Conservation (phyloP, 768 basidiomycete genomes). For the Trametes villosa region DNA sequence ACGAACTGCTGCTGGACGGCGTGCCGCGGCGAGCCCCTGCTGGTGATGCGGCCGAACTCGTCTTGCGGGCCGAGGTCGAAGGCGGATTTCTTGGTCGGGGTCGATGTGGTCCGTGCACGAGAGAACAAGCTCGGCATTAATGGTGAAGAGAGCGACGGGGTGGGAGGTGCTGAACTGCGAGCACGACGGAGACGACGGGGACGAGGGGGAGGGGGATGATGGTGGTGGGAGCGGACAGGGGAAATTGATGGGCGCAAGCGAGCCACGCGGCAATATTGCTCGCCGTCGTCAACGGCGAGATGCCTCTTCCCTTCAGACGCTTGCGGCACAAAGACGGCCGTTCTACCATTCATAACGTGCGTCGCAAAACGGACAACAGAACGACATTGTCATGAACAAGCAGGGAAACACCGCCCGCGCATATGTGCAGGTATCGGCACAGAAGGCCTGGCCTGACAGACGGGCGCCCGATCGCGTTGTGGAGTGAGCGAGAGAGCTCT, state of each 20-base stretch:
- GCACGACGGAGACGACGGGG: slow-evolving; percentile 19
- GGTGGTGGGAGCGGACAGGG: slow-evolving; percentile 23
- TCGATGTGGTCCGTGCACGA: slow-evolving; percentile 66
- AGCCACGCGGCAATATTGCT: slow-evolving; percentile 20
- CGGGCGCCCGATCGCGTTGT: too few relatives aligned
- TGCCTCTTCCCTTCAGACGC: slow-evolving; percentile 5
- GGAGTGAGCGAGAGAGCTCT: too few relatives aligned
- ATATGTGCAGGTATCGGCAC: too few relatives aligned
- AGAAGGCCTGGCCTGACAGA: too few relatives aligned
- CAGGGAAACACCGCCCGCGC: neutral
- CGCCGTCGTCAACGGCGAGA: slow-evolving; percentile 23
- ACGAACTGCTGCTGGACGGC: slow-evolving; percentile 30
- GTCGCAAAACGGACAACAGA: neutral
- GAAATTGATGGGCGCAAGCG: slow-evolving; percentile 19
- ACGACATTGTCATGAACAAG: neutral
- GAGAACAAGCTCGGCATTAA: slow-evolving; percentile 80
- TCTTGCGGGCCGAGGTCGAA: slow-evolving; percentile 44
- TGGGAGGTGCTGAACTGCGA: slow-evolving; percentile 15
- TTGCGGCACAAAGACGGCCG: slow-evolving; percentile 18
- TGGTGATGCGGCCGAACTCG: slow-evolving; percentile 68
- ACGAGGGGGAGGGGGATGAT: slow-evolving; percentile 7
- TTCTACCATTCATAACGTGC: neutral
- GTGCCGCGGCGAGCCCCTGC: slow-evolving; percentile 46
- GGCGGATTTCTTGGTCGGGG: slow-evolving; percentile 39
- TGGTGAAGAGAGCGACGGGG: slow-evolving; percentile 23